Base-by-base conservation (phyloP, 73 alveolate species). In the Paraurostyla sp. region DNA sequence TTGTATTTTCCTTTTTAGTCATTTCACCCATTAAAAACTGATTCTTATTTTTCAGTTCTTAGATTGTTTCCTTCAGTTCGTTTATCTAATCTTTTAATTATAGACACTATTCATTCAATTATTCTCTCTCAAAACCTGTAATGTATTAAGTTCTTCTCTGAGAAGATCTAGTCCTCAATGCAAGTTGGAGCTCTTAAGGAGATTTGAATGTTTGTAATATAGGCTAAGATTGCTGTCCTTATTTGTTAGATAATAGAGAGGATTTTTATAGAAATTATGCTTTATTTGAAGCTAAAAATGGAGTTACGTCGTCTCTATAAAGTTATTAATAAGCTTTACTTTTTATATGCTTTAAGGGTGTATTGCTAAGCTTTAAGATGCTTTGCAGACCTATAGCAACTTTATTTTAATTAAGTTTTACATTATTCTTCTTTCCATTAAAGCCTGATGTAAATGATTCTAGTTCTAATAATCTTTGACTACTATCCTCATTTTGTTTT, bases 281-380 rank as follows among this genome's bases (percentile, higher is more conserved):
- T 40, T 65, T 65, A 65, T 65, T 65, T 65, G 82, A 38, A 30
- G 41, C 3, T 65, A 65, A 38, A 65, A 65, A 65, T 11, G 82
- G 82, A 40, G 82, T 35, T 2, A 65, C 42, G 36, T 65, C 82
- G 41, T 65, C 82, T 65, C 82, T 65, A 65, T 18, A 38, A 33
- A 13, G 41, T 60, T 2, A 65, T 32, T 65, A 38, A 13, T 42
- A 7, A 18, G 7, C 6, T 6, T 36, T 65, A 65, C 82, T 65
- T 65, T 65, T 65, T 65, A 22, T 65, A 65, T 38, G 82, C 82
- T 38, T 65, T 65, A 11, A 65, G 41, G 3, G 41, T 36, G 38
- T 65, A 38, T 2, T 38, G 13, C 56, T 65, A 65, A 22, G 35
- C 41, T 15, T 15, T 65, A 36, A 18, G 6, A n/a, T 35, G 11